Evolutionary conservation across 2,329 filamentous ascomycete species (phyloP).

Genomic region (Calonectria fujianensis): DNA sequence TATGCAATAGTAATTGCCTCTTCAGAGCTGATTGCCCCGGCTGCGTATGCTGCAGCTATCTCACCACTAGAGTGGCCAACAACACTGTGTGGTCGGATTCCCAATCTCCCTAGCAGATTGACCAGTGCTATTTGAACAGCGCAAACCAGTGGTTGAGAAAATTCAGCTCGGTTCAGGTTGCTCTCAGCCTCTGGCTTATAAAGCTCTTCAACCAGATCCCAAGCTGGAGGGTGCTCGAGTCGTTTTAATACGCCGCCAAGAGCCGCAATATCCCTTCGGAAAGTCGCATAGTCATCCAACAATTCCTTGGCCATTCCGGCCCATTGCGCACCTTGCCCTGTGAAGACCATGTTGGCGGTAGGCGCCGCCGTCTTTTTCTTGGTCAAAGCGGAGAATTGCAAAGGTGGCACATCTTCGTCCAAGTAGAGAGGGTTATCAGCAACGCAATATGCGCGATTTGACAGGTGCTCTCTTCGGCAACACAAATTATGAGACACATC

Average conservation of each 20-base stretch:
- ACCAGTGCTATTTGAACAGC: conserved; percentile 70
- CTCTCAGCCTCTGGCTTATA: conserved; percentile 35
- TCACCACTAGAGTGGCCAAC: conserved; percentile 63
- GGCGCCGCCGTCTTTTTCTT: conserved; percentile 5
- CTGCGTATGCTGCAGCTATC: conserved; percentile 62
- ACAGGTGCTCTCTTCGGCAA: not conserved
- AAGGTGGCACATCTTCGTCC: not conserved
- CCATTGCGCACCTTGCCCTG: conserved; percentile 61
- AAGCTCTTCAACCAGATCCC: conserved; percentile 54
- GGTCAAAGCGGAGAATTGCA: conserved; percentile 41
- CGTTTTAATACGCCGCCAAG: conserved; percentile 50
- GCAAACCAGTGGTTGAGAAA: conserved; percentile 72
- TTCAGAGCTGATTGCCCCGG: conserved; percentile 51
- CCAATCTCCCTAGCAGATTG: conserved; percentile 57
- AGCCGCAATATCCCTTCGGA: conserved; percentile 40
- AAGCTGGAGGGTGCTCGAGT: conserved; percentile 50
- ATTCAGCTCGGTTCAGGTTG: conserved; percentile 56
- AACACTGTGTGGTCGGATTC: conserved; percentile 55
- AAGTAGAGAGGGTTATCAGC: not conserved
- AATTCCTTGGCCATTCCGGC: conserved; percentile 58
- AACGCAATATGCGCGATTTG: not conserved
- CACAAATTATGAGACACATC: not conserved
- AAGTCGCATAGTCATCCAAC: conserved; percentile 30
- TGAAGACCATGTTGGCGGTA: conserved; percentile 54
- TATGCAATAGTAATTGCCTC: conserved; percentile 35